Conservation (phyloP, 2,329 filamentous ascomycete genomes). For the Elsinoe ampelina region DNA sequence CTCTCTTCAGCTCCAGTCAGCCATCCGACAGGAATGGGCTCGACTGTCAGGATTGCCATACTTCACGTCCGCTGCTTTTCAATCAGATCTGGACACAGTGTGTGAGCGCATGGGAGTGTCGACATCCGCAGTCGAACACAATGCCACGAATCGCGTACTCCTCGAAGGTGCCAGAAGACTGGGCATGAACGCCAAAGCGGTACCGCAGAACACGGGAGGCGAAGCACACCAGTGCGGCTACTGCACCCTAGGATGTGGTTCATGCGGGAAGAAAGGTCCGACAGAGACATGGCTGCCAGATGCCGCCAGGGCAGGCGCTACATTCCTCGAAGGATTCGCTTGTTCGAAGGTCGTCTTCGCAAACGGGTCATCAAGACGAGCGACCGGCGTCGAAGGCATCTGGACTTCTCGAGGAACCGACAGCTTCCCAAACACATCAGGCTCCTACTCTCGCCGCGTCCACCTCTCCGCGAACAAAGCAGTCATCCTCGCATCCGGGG, state of each 20-base stretch:
- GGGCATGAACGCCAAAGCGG: slow-evolving; percentile 58
- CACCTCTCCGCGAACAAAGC: slow-evolving; percentile 63
- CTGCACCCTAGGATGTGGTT: slow-evolving; percentile 51
- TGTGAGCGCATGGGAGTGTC: slow-evolving; percentile 70
- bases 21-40: slow-evolving; percentile 72
- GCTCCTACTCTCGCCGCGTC: slow-evolving; percentile 45
- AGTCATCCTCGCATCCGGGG: slow-evolving; percentile 69
- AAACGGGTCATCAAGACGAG: slow-evolving; percentile 39
- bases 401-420: slow-evolving; percentile 61
- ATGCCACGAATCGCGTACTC: slow-evolving; percentile 60
- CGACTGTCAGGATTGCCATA: slow-evolving; percentile 52
- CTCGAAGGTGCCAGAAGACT: slow-evolving; percentile 66
- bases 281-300: slow-evolving; percentile 69
- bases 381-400: slow-evolving; percentile 60
- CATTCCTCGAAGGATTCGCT: slow-evolving; percentile 75
- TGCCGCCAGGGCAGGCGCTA: slow-evolving; percentile 64
- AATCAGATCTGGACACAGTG: slow-evolving; percentile 69
- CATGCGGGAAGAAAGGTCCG: slow-evolving; percentile 69
- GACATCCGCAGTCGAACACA: slow-evolving; percentile 58
- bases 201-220: slow-evolving; percentile 72
- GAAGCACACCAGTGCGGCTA: slow-evolving; percentile 63
- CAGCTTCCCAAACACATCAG: slow-evolving; percentile 22
- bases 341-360: slow-evolving; percentile 62
- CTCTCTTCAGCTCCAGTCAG: slow-evolving; percentile 59
- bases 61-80: slow-evolving; percentile 64